These are phyloP conservation scores for Wickerhamiella infanticola DNA, from an alignment of 1,139 yeast genomes.

Conservation along the genomic window DNA sequence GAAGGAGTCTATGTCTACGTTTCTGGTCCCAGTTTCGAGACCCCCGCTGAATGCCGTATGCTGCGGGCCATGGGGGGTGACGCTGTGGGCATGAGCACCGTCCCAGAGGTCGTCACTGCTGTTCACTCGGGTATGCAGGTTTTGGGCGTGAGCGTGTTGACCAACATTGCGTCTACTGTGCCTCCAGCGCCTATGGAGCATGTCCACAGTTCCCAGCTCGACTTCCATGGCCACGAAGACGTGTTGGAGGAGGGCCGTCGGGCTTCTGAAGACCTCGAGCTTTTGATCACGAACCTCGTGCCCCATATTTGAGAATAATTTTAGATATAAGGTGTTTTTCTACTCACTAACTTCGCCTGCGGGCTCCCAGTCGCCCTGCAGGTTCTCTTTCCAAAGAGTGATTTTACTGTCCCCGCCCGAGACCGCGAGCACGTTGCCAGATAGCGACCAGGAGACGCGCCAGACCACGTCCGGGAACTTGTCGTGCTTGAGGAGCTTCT, in stretches of 20 bases:
- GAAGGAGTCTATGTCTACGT: slow-evolving; percentile 83
- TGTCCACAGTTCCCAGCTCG: neutral
- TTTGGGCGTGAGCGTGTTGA: slow-evolving; percentile 71
- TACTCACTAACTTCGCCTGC: slow-evolving; percentile 87
- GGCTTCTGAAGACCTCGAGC: slow-evolving; percentile 71
- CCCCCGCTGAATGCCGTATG: slow-evolving; percentile 81
- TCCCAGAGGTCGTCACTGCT: slow-evolving; percentile 87
- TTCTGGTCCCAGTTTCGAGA: slow-evolving; percentile 89
- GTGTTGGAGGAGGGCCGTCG: slow-evolving; percentile 68
- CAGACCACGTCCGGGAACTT: slow-evolving; percentile 94
- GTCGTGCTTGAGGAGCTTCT: slow-evolving; percentile 49
- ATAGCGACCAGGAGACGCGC: slow-evolving; percentile 96
- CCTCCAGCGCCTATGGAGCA: slow-evolving; percentile 55
- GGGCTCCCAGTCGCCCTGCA: slow-evolving; percentile 89
- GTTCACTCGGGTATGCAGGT: slow-evolving; percentile 75
- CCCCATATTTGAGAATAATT: slow-evolving; percentile 17
- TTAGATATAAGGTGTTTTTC: neutral
- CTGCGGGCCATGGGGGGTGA: slow-evolving; percentile 67
- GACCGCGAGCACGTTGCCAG: slow-evolving; percentile 90
- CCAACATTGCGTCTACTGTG: slow-evolving; percentile 67
- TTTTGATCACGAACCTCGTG: slow-evolving; percentile 48
- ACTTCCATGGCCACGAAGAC: slow-evolving; percentile 41
- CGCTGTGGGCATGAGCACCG: slow-evolving; percentile 96
- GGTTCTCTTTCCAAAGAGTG: slow-evolving; percentile 89
- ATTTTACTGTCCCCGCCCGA: slow-evolving; percentile 95